Conservation (phyloP, 2,329 filamentous ascomycete genomes). For the Penicillium sp. region DNA sequence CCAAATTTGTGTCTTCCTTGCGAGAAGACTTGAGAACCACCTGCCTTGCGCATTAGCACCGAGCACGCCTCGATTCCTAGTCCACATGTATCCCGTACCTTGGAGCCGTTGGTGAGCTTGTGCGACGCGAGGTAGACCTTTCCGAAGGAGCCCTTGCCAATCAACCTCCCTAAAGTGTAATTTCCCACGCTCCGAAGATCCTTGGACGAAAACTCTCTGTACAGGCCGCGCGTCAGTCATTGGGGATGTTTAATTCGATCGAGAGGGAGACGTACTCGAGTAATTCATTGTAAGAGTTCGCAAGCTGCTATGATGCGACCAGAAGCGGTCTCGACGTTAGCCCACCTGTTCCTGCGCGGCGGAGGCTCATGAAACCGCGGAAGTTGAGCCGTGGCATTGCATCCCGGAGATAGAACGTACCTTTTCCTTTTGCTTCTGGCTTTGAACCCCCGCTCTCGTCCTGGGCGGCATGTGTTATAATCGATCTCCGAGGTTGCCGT, state of each 20-base stretch:
- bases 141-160: slow-evolving; percentile 97
- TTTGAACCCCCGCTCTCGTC: slow-evolving; percentile 54
- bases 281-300: slow-evolving; percentile 93
- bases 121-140: slow-evolving; percentile 96
- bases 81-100: slow-evolving; percentile 55
- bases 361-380: background rate
- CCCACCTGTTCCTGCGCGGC: background rate
- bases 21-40: slow-evolving; percentile 98
- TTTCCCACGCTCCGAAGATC: slow-evolving; percentile 93
- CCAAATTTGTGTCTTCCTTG: slow-evolving; percentile 92
- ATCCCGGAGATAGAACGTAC: slow-evolving; percentile 34
- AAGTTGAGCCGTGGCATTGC: background rate
- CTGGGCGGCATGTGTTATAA: slow-evolving; percentile 46
- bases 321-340: slow-evolving; percentile 15
- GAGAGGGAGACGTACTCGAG: slow-evolving; percentile 67
- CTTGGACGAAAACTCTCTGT: slow-evolving; percentile 87
- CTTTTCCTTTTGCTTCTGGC: slow-evolving; percentile 62
- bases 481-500: slow-evolving; percentile 26
- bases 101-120: slow-evolving; percentile 97
- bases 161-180: slow-evolving; percentile 85
- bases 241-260: background rate
- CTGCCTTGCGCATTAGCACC: slow-evolving; percentile 47
- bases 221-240: slow-evolving; percentile 15
- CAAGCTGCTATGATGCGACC: slow-evolving; percentile 63
- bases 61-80: background rate